A percentile compares a stretch with the other conserved stretches of the same genome.
These are phyloP conservation scores for Circinella minor DNA, from an alignment of 371 early-diverging fungal species.

Conservation along the genomic window DNA sequence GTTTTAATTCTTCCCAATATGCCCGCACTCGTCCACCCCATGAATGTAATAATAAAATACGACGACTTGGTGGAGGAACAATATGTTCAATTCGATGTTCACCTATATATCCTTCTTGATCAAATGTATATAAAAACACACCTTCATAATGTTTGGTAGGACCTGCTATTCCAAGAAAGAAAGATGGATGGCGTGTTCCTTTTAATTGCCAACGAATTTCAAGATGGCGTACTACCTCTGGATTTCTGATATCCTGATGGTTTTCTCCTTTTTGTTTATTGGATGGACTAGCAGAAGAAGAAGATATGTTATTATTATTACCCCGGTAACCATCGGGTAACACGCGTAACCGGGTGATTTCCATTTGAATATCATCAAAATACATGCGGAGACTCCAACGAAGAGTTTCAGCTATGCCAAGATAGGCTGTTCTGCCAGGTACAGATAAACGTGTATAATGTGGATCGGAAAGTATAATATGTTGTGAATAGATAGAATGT, in stretches of 20 bases:
- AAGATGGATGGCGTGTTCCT: conserved; percentile 45
- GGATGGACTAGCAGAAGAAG: background rate
- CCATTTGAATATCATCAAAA: conserved; percentile 46
- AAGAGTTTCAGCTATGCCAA: conserved; percentile 54
- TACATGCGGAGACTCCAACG: conserved; percentile 57
- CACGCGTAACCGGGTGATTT: conserved; percentile 42
- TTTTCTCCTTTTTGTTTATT: background rate
- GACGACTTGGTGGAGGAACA: conserved; percentile 61
- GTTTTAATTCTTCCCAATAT: conserved; percentile 30
- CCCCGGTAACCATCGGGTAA: conserved; percentile 29
- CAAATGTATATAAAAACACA: conserved; percentile 59
- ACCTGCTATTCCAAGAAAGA: conserved; percentile 15
- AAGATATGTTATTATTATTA: background rate
- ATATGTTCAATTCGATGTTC: conserved; percentile 67
- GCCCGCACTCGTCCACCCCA: conserved; percentile 50
- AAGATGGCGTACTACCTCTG: conserved; percentile 25
- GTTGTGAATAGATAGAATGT: conserved; percentile 46
- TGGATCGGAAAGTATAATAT: conserved; percentile 58
- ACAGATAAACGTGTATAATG: conserved; percentile 57
- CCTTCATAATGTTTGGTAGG: conserved; percentile 45
- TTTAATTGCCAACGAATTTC: conserved; percentile 62
- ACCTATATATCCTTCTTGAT: conserved; percentile 49
- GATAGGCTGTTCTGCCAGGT: conserved; percentile 51
- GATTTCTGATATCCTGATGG: conserved; percentile 21
- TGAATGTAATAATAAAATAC: conserved; percentile 54